Evolutionary conservation across 768 basidiomycete genomes (phyloP).

Genomic region (Floccularia luteovirens): DNA sequence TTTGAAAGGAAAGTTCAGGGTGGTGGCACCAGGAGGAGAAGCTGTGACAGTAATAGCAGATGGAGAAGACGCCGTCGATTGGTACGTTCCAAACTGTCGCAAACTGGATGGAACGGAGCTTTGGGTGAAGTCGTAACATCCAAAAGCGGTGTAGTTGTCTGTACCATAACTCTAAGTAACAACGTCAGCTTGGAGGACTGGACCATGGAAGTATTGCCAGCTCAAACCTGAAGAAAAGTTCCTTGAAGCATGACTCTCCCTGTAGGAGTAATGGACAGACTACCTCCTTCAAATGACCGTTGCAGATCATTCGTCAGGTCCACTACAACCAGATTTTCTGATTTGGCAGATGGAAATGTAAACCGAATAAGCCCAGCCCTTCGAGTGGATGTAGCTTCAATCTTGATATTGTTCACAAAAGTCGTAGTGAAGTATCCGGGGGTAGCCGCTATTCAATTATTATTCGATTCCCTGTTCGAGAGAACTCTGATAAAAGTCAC

Average conservation of each 20-base stretch:
- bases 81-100: conserved; percentile 29
- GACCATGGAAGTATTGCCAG: not conserved
- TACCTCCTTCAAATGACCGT: conserved; percentile 40
- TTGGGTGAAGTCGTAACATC: conserved; percentile 38
- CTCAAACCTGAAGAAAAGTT: conserved; percentile 34
- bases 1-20: conserved; percentile 29
- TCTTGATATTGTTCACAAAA: conserved; percentile 36
- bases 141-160: conserved; percentile 40
- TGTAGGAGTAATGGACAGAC: conserved; percentile 19
- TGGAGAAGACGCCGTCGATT: conserved; percentile 18
- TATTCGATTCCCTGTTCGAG: not conserved
- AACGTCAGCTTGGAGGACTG: not conserved
- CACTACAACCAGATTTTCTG: conserved; percentile 41
- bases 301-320: conserved; percentile 37
- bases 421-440: conserved; percentile 45
- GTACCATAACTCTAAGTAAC: conserved; percentile 40
- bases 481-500: not conserved
- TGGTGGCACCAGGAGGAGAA: conserved; percentile 22
- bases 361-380: conserved; percentile 54
- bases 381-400: conserved; percentile 54
- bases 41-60: conserved; percentile 24
- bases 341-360: conserved; percentile 33
- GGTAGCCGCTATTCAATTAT: conserved; percentile 22
- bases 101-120: conserved; percentile 14
- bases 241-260: conserved; percentile 32